These are phyloP conservation scores for Exophiala bonariae DNA, from an alignment of 2,329 filamentous ascomycete species.

Conservation along the genomic window DNA sequence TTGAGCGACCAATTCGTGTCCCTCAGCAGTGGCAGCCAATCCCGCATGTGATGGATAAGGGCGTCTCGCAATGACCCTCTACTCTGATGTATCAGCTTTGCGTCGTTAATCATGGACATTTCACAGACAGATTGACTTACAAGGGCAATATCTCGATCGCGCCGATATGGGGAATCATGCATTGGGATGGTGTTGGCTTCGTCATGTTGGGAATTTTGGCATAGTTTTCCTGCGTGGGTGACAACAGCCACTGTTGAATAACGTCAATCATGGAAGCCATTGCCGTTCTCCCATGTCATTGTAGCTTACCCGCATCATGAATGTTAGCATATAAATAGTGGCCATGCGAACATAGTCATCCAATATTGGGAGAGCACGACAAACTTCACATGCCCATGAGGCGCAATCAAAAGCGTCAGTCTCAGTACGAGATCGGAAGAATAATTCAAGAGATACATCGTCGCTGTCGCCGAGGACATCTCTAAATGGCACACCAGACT, in stretches of 20 bases:
- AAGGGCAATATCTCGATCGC: constrained; percentile 24
- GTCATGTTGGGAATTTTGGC: constrained; percentile 22
- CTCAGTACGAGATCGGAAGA: constrained; percentile 16
- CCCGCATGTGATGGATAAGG: constrained; percentile 16
- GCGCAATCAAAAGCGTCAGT: constrained; percentile 20
- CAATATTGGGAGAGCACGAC: constrained; percentile 4
- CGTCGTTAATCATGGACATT: too few relatives aligned
- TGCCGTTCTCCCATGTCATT: too few relatives aligned
- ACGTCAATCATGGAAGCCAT: too few relatives aligned
- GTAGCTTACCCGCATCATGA: constrained; percentile 24
- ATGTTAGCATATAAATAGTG: constrained; percentile 15
- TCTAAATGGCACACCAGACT: constrained; percentile 5
- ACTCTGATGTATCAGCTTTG: constrained; percentile 2
- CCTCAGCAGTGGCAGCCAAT: constrained; percentile 22
- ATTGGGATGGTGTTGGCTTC: constrained; percentile 22
- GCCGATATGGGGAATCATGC: constrained; percentile 23
- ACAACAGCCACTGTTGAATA: constrained; percentile 19
- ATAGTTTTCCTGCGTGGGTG: constrained; percentile 17
- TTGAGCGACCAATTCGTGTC: constrained; percentile 19
- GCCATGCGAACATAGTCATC: constrained; percentile 20
- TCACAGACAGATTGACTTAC: constrained; percentile 13
- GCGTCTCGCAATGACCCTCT: constrained; percentile 17
- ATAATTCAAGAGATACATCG: constrained; percentile 17
- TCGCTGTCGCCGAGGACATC: constrained; percentile 13
- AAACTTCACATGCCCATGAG: constrained; percentile 24